Evolutionary conservation across 176 grass and related monocot genomes (phyloP).

Genomic region (Typha latifolia): DNA sequence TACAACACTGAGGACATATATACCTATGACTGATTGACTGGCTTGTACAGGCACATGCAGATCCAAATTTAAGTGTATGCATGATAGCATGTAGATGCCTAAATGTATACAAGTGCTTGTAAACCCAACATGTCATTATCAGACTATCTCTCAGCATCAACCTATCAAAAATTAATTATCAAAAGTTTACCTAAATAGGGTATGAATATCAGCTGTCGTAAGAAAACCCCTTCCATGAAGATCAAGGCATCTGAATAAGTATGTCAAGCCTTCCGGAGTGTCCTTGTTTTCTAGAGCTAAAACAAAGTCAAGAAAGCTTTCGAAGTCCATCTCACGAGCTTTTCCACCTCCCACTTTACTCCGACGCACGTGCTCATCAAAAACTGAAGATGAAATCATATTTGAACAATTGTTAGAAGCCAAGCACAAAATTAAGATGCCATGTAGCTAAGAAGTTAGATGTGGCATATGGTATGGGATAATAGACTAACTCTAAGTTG

Average conservation of each 20-base stretch:
- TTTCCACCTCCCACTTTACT: slow-evolving; percentile 88
- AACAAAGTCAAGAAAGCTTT: slow-evolving; percentile 98
- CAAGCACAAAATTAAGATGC: background rate
- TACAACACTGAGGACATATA: background rate
- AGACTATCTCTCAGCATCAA: background rate
- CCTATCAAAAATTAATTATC: background rate
- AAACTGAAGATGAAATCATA: slow-evolving; percentile 52
- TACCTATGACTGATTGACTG: background rate
- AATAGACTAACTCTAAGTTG: no score
- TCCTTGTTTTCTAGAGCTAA: slow-evolving; percentile 98
- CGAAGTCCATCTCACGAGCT: slow-evolving; percentile 94
- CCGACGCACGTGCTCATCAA: slow-evolving; percentile 87
- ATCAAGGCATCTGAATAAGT: slow-evolving; percentile 93
- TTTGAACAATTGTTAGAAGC: background rate
- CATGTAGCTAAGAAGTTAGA: background rate
- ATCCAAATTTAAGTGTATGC: background rate
- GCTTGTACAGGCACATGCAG: background rate
- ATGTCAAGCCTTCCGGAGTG: slow-evolving; percentile 92
- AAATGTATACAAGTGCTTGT: background rate
- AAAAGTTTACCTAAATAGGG: slow-evolving; percentile 63
- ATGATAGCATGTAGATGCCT: background rate
- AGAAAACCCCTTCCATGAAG: slow-evolving; percentile 86
- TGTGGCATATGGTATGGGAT: background rate
- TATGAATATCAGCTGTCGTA: slow-evolving; percentile 93
- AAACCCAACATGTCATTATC: background rate